Base-by-base conservation (phyloP, 2,329 filamentous ascomycete species). In the Fusarium buharicum region DNA sequence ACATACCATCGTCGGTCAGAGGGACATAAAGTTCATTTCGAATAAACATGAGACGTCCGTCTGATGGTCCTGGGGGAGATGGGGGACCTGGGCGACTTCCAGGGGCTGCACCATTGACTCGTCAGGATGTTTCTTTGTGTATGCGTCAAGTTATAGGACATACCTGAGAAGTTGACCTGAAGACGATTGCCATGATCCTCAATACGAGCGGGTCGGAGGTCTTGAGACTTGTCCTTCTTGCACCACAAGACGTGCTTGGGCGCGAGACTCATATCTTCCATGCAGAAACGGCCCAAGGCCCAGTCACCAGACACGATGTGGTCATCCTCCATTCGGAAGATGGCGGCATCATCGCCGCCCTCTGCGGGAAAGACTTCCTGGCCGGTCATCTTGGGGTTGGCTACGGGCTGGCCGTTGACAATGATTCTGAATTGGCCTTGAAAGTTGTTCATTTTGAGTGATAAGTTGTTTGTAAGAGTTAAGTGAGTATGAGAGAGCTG, bases 241-340 rank as follows among this genome's bases (percentile, higher is more conserved):
- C 43, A 41, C 61, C 61, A 64, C 0, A 39, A n/a, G 4, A 64
- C 22, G 1, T 10, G 30, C 28, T 64, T 64, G 11, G 61, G 61
- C 22, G 12, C 3, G 2, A 64, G 2, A 6, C 60, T 62, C 1
- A 2, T 13, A 2, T 64, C 55, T 10, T 64, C 61, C 2, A 12
- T 2, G 1, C 12, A 3, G 2, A 4, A 16, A 1, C 61, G 61
- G 2, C 61, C 61, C 31, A 64, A 10, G 14, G 40, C 40, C 41
- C 47, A 64, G 1, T 44, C 60, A 0, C 46, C 50, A 13, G 54
- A 61, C 4, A 49, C 10, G 0, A 64, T 43, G 0, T 12, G 50
- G 6, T 48, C 27, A 1, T 33, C n/a, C 10, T 31, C 46, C 3
- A 64, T 6, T 5, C 45, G 34, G 8, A 64, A 64, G 9, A 64